A percentile compares a stretch with the other conserved stretches of the same genome.
Conservation (phyloP, 768 basidiomycete species). For the Tephrocybe rancida region DNA sequence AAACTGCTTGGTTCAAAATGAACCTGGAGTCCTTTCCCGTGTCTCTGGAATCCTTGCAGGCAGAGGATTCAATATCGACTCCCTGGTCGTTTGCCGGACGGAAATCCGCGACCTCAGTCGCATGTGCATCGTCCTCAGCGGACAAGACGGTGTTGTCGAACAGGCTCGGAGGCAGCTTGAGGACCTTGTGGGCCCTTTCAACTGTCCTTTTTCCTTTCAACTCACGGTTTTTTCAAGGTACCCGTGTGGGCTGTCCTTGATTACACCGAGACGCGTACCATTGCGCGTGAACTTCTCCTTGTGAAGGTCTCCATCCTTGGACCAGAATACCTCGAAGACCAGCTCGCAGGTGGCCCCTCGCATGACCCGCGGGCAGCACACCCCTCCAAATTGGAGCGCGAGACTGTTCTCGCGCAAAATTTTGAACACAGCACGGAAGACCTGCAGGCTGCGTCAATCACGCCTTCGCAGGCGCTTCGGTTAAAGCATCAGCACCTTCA, state of each 20-base stretch:
- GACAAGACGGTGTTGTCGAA: constrained; percentile 97
- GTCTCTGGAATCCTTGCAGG: constrained; percentile 97
- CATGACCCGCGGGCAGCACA: constrained; percentile 64
- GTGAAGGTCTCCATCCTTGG: constrained; percentile 97
- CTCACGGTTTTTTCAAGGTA: constrained; percentile 55
- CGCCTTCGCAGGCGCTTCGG: constrained; percentile 85
- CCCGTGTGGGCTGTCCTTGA: constrained; percentile 99
- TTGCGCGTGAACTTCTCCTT: constrained; percentile 91
- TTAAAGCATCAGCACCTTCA: constrained; percentile 88
- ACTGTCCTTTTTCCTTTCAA: not conserved
- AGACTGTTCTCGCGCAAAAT: constrained; percentile 71
- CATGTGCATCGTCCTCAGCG: constrained; percentile 96
- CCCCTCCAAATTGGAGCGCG: constrained; percentile 65
- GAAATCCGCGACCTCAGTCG: constrained; percentile 96
- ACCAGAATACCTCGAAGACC: constrained; percentile 94
- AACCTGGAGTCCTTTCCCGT: constrained; percentile 98
- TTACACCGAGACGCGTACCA: constrained; percentile 91
- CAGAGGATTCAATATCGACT: constrained; percentile 98
- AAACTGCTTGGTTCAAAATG: constrained; percentile 98
- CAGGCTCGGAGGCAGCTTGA: constrained; percentile 96
- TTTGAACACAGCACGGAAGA: constrained; percentile 66
- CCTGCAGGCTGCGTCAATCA: constrained; percentile 44
- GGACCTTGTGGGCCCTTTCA: constrained; percentile 72
- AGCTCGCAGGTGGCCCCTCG: constrained; percentile 82
- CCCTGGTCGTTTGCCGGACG: constrained; percentile 95